These are phyloP conservation scores for Botrytis fabae DNA, from an alignment of 2,329 filamentous ascomycete genomes.

Conservation along the genomic window DNA sequence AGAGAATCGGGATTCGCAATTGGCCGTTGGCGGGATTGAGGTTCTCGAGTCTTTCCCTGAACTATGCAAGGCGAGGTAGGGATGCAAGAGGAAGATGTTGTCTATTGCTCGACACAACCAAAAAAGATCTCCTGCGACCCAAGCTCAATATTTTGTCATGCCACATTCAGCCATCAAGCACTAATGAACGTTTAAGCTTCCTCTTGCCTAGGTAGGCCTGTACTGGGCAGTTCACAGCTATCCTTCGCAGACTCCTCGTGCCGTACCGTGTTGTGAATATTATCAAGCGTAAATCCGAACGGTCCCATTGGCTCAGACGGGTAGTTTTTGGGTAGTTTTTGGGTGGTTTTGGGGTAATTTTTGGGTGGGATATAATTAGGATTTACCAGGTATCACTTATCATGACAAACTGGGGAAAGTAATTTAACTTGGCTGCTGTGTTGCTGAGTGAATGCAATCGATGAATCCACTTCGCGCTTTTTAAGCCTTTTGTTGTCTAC, in stretches of 20 bases:
- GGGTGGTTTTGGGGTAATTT: too few species aligned
- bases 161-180: background rate
- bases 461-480: conserved; percentile 18
- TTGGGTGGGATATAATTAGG: background rate
- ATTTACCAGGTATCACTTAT: background rate
- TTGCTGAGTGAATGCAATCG: conserved; percentile 14
- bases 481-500: conserved; percentile 35
- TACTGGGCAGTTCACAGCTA: too few species aligned
- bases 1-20: conserved; percentile 23
- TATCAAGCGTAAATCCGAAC: background rate
- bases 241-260: background rate
- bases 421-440: conserved; percentile 9
- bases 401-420: background rate
- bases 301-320: background rate
- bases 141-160: background rate
- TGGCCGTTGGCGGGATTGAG: background rate
- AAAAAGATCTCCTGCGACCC: background rate
- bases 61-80: background rate
- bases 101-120: background rate
- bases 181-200: background rate
- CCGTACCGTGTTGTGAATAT: background rate
- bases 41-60: conserved; percentile 1
- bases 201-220: background rate
- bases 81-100: background rate
- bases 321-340: too few species aligned